Evolutionary conservation across 2,329 filamentous ascomycete genomes (phyloP).

Genomic region (Chrysoporthe cubensis): DNA sequence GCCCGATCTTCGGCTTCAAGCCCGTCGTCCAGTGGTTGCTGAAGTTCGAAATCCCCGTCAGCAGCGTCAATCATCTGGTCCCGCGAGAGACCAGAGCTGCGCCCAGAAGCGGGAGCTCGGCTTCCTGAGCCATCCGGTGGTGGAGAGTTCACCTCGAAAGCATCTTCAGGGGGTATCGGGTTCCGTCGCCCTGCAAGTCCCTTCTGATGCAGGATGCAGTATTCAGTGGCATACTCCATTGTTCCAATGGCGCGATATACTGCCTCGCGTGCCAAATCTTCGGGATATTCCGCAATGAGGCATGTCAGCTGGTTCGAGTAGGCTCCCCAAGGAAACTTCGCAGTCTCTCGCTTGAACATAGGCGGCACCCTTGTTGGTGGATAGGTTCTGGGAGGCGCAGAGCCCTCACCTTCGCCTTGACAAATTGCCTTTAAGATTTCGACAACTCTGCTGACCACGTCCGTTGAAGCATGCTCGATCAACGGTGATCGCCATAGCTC

Average conservation of each 20-base stretch:
- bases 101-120: slow-evolving; percentile 21
- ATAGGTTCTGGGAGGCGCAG: slow-evolving; percentile 67
- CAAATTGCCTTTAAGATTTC: slow-evolving; percentile 82
- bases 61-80: slow-evolving; percentile 38
- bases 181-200: slow-evolving; percentile 64
- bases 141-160: slow-evolving; percentile 40
- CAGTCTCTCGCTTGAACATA: slow-evolving; percentile 49
- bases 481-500: slow-evolving; percentile 85
- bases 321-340: slow-evolving; percentile 53
- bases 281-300: slow-evolving; percentile 51
- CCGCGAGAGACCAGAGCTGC: slow-evolving; percentile 28
- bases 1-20: slow-evolving; percentile 33
- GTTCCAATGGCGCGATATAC: slow-evolving; percentile 80
- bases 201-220: slow-evolving; percentile 68
- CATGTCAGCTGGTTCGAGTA: slow-evolving; percentile 38
- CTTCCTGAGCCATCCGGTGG: slow-evolving; percentile 37
- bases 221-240: slow-evolving; percentile 65
- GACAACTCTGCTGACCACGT: slow-evolving; percentile 77
- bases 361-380: slow-evolving; percentile 34
- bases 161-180: slow-evolving; percentile 67
- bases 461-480: slow-evolving; percentile 77
- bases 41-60: slow-evolving; percentile 35
- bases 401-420: slow-evolving; percentile 74
- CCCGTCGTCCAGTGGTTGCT: slow-evolving; percentile 34
- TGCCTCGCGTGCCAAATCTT: slow-evolving; percentile 74